A percentile compares a stretch with the other conserved stretches of the same genome.
Evolutionary conservation across 2,329 filamentous ascomycete species (phyloP).

Genomic region (Fusarium sp.): DNA sequence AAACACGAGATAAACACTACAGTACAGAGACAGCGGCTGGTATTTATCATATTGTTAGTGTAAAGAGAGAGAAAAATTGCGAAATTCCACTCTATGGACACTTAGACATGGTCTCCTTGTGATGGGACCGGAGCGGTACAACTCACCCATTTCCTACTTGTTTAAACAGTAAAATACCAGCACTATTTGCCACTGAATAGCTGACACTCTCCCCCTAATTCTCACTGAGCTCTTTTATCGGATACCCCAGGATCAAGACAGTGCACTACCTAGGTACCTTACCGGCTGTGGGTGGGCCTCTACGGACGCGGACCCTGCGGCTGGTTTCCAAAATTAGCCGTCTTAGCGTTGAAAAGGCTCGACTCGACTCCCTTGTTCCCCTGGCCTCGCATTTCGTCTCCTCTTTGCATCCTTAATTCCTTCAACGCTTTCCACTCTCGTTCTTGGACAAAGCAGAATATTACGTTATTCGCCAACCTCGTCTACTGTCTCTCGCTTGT

Average conservation of each 20-base stretch:
- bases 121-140: neutral
- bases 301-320: conserved; percentile 11
- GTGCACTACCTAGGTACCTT: no score
- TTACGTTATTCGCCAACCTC: conserved; percentile 9
- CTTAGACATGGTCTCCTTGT: neutral
- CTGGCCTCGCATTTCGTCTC: conserved; percentile 25
- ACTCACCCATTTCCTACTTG: neutral
- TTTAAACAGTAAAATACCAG: neutral
- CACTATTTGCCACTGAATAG: neutral
- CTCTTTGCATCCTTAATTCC: conserved; percentile 15
- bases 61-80: no score
- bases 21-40: neutral
- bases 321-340: conserved; percentile 31
- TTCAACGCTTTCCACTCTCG: conserved; percentile 21
- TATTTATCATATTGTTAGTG: no score
- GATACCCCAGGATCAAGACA: conserved; percentile 15
- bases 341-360: conserved; percentile 30
- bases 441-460: conserved; percentile 8
- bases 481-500: conserved; percentile 29
- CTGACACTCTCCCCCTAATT: neutral
- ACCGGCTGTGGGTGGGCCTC: neutral
- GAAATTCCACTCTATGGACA: no score
- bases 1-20: neutral
- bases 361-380: conserved; percentile 19
- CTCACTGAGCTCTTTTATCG: neutral